phyloP scores from a whole-genome alignment of 2,329 filamentous ascomycete genomes.

The Aspergillus pseudotamarii region DNA sequence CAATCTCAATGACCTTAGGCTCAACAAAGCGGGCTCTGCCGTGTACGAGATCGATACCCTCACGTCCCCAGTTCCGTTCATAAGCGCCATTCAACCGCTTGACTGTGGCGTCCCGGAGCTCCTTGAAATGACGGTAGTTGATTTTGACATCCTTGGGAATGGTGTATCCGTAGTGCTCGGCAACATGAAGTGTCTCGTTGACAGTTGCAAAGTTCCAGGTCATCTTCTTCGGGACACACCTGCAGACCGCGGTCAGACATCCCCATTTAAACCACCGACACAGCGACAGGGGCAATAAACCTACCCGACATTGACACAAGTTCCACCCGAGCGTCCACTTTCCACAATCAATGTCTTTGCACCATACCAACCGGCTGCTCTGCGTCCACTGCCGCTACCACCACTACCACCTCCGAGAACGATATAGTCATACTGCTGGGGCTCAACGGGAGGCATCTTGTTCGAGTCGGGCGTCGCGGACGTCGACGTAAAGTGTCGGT shows the following conservation, averaged over 20 bases:
- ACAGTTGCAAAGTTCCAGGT: slow-evolving; percentile 56
- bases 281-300: slow-evolving; percentile 18
- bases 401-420: slow-evolving; percentile 59
- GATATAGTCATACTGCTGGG: slow-evolving; percentile 57
- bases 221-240: slow-evolving; percentile 58
- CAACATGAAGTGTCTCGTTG: slow-evolving; percentile 50
- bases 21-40: slow-evolving; percentile 51
- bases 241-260: slow-evolving; percentile 22
- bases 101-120: slow-evolving; percentile 50
- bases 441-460: slow-evolving; percentile 50
- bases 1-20: slow-evolving; percentile 49
- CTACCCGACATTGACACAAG: slow-evolving; percentile 58
- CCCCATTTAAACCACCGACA: neutral
- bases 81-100: slow-evolving; percentile 51
- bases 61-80: slow-evolving; percentile 53
- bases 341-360: slow-evolving; percentile 56
- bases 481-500: slow-evolving; percentile 45
- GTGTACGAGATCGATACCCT: slow-evolving; percentile 55
- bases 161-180: slow-evolving; percentile 52
- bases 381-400: slow-evolving; percentile 53
- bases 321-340: slow-evolving; percentile 51
- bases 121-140: slow-evolving; percentile 52
- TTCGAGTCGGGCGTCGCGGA: slow-evolving; percentile 26
- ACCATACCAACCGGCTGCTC: slow-evolving; percentile 56
- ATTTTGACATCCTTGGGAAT: slow-evolving; percentile 46